Evolutionary conservation across 2,329 filamentous ascomycete genomes (phyloP), one percentile per base, ranked within the genome.

Genomic region (Scedosporium boydii): DNA sequence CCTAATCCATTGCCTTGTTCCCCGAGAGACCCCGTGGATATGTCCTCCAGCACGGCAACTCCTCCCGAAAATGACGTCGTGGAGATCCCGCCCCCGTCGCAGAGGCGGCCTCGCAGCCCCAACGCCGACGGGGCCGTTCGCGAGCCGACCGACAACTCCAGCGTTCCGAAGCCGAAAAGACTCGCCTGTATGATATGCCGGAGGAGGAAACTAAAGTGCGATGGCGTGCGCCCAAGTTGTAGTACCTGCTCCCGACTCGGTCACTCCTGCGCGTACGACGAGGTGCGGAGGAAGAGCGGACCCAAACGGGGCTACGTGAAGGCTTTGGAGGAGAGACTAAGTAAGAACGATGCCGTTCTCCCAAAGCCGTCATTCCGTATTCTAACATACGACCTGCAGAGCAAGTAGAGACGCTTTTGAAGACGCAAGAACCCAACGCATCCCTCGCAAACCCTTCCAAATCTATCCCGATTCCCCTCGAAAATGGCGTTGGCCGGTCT

Each of bases 241-340:
- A 91, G 89, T 69, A 96, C 92, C 27, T 97, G 93, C 74, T 87
- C 89, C 38, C 82, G 93, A n/a, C 78, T 96, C 59, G 87, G 90
- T 53, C 93, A 97, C 74, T 84, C 88, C 62, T 96, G 93, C 77
- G 87, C 89, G 65, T 96, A 96, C 72, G 92, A 96, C 71, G 92
- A 96, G 77, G 88, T 93, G 69, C 85, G 93, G 72, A 90, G 91
- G 77, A 96, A 96, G 84, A 96, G 92, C 73, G 93, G 93, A 2
- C 93, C 93, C 2, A 96, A 96, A 79, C 84, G 93, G 72, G 93
- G 93, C 69, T 96, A 97, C 72, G 93, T 96, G 65, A 96, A 96
- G 79, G 88, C 92, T 64, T 77, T 98, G 68, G 95, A 98, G 75
- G 93, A 96, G 73, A 85, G 95, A 73, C 77, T 99, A 70, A 93